These are phyloP conservation scores for Kodamaea suecica DNA, from an alignment of 1,139 yeast genomes.

Conservation along the genomic window DNA sequence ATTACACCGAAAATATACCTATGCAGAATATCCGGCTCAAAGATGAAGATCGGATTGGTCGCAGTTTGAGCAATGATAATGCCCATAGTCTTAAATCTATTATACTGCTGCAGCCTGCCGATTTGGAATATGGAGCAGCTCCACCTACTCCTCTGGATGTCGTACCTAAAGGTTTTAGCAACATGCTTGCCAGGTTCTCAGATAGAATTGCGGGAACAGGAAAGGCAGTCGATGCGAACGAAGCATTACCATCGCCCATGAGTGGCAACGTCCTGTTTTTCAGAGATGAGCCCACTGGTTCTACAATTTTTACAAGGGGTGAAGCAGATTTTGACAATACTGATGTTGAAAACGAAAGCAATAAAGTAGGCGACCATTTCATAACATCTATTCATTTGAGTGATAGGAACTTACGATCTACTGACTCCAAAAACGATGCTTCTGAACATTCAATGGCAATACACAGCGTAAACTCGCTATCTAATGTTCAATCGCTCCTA, in stretches of 20 bases:
- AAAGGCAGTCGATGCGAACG: no score
- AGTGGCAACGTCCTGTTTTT: constrained; percentile 13
- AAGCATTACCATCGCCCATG: constrained; percentile 7
- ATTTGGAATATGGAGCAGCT: constrained; percentile 1
- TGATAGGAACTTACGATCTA: background rate
- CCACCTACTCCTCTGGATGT: constrained; percentile 12
- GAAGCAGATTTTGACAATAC: background rate
- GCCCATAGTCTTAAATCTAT: background rate
- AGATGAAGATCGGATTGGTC: no score
- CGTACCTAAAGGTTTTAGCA: constrained; percentile 19
- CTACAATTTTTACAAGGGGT: no score
- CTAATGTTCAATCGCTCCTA: background rate
- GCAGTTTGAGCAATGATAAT: no score
- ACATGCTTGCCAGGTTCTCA: constrained; percentile 34
- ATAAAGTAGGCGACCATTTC: background rate
- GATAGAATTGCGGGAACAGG: constrained; percentile 45
- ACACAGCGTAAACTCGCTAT: background rate
- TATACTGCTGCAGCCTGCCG: background rate
- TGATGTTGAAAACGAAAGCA: background rate
- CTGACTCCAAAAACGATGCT: background rate
- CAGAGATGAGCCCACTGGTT: no score
- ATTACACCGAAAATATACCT: constrained; percentile 24
- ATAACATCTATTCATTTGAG: background rate
- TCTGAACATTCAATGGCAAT: background rate
- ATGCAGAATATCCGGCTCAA: constrained; percentile 15